Percentiles rank a stretch among this genome's conserved stretches.
phyloP scores from a whole-genome alignment of 2,329 filamentous ascomycete genomes.

The Erysiphe pulchra region DNA sequence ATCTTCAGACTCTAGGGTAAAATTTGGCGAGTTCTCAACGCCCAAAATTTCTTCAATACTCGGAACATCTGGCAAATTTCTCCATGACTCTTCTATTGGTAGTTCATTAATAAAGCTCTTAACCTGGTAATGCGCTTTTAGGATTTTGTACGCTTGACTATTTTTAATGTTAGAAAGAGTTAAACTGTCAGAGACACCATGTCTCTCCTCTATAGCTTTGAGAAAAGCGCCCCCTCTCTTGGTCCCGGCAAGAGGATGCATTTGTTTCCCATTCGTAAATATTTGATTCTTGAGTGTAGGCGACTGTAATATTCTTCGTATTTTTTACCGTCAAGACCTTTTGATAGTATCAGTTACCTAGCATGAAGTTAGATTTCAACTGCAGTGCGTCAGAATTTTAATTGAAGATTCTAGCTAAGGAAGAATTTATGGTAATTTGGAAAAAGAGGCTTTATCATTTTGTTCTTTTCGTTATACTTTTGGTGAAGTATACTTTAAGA shows the following conservation, averaged over 20 bases:
- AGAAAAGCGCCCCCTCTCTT: not conserved
- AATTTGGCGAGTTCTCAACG: not conserved
- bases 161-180: not conserved
- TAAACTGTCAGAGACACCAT: not conserved
- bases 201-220: not conserved
- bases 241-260: not conserved
- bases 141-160: not conserved
- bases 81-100: slow-evolving; percentile 11
- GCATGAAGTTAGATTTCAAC: no score
- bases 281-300: no score
- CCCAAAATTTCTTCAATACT: slow-evolving; percentile 23
- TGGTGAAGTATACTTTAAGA: no score
- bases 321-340: no score
- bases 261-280: not conserved
- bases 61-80: slow-evolving; percentile 26
- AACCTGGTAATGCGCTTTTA: slow-evolving; percentile 2
- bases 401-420: no score
- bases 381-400: no score
- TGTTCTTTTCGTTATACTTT: no score
- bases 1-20: slow-evolving; percentile 2
- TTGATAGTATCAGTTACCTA: no score
- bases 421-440: no score
- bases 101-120: slow-evolving; percentile 1
- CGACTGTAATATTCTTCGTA: no score
- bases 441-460: no score